Conservation (phyloP, 108 stramenopile genomes). For the Asterionellopsis glacialis region DNA sequence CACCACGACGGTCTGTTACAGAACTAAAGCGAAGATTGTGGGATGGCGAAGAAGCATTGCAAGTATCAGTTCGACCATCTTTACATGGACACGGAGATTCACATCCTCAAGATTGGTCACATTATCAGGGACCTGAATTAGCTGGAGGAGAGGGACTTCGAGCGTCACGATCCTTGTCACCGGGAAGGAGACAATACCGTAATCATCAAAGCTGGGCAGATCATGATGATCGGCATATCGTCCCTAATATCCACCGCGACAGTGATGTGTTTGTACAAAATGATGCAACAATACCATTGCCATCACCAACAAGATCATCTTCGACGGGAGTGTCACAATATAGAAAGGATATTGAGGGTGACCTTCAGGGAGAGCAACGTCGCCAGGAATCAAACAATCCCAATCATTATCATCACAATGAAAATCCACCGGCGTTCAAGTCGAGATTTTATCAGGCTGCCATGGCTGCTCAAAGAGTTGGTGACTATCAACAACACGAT, state of each 20-base stretch:
- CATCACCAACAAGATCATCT: background rate
- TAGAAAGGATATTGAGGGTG: background rate
- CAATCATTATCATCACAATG: background rate
- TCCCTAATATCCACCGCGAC: conserved; percentile 8
- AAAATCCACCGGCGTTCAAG: conserved; percentile 10
- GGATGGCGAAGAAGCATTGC: conserved; percentile 31
- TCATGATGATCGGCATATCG: background rate
- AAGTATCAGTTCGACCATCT: conserved; percentile 13
- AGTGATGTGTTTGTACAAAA: background rate
- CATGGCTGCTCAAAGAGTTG: conserved; percentile 15
- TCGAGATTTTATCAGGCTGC: conserved; percentile 41
- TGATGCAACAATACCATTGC: too few relatives aligned
- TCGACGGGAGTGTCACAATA: background rate
- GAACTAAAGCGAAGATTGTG: conserved; percentile 34
- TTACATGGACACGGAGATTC: background rate
- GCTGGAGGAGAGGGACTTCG: conserved; percentile 3
- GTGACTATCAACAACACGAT: background rate
- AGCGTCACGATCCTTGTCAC: conserved; percentile 18
- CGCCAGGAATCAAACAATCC: background rate
- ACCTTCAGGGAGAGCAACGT: background rate
- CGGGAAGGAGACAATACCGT: conserved; percentile 7
- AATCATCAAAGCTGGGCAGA: background rate
- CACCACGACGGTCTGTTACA: conserved; percentile 14
- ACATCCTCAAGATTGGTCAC: background rate
- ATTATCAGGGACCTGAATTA: conserved; percentile 1